phyloP scores from a whole-genome alignment of 2,329 filamentous ascomycete genomes.

The Colletotrichum sansevieriae region DNA sequence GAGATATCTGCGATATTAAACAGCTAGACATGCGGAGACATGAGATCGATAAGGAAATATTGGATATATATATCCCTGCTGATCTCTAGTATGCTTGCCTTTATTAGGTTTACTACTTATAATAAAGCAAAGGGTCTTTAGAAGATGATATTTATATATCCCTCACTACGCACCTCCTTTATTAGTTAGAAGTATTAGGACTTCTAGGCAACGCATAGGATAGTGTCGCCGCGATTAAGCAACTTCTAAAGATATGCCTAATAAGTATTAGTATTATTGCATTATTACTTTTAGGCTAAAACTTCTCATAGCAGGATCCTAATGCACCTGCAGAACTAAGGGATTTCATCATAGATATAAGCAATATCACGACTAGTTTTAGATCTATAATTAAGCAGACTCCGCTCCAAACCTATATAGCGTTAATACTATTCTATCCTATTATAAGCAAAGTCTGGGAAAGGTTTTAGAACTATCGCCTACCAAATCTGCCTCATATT shows the following conservation, averaged over 20 bases:
- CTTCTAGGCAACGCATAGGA: conserved; percentile 3
- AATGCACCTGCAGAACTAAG: background rate
- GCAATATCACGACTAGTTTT: background rate
- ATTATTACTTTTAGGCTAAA: background rate
- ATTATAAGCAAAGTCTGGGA: background rate
- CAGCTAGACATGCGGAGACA: background rate
- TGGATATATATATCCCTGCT: background rate
- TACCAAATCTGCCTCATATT: background rate
- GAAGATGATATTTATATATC: background rate
- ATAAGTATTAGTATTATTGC: background rate
- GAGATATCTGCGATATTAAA: conserved; percentile 11
- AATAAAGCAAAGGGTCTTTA: background rate
- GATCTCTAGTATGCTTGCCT: conserved; percentile 13
- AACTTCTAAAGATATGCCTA: background rate
- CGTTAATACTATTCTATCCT: background rate
- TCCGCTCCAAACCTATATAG: background rate
- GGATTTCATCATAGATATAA: background rate
- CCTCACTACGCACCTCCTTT: background rate
- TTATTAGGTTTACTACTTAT: conserved; percentile 13
- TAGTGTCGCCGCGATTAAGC: background rate
- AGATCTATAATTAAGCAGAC: conserved; percentile 9
- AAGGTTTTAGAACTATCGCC: background rate
- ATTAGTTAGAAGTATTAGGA: conserved; percentile 17
- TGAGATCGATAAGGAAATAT: background rate
- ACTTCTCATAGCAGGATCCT: background rate